Evolutionary conservation across 768 basidiomycete genomes (phyloP), one percentile per base, ranked within the genome.

Genomic region (Mycena vulgaris): DNA sequence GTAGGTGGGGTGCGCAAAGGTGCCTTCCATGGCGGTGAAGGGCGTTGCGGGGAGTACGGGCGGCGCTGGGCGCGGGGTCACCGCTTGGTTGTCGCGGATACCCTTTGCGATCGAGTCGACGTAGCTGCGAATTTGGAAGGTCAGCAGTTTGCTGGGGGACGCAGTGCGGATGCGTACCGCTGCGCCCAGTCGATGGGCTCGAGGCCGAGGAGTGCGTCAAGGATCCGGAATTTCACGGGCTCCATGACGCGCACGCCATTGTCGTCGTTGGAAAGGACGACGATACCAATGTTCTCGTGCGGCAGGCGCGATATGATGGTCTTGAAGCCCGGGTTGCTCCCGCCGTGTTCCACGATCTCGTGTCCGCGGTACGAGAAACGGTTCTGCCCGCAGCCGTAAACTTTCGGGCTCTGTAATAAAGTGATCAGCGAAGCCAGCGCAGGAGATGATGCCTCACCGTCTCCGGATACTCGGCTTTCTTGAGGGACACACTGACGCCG

Each of bases 301-400:
- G 72, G 72, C 3, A 73, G 56, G 8, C 68, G 68, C 25, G 68
- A 35, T 30, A 75, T 65, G 17, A 66, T 76, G 17, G 74, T 76
- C 30, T 76, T 76, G 69, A 77, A 85, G 1, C 84, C 84, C 1
- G 83, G 82, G 66, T 82, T 82, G 42, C 75, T 79, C 4, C 86
- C 84, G 5, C 83, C 83, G 72, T 87, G 85, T 56, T 86, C 84
- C 25, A 86, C 78, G 17, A 85, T 75, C 56, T 84, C 83, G 57
- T 80, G 80, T 6, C 84, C 84, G 30, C 79, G 82, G 58, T 85
- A 85, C 0, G 82, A 78, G 68, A 80, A 85, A 10, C 81, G 69
- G 71, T 76, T 80, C 71, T 85, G 85, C 7, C 80, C 85, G 19
- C 79, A 78, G 0, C 83, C 85, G 42, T 87, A 86, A 0, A 83